Evolutionary conservation across 257 asterid genomes (phyloP).

Genomic region (Solanum pinnatisectum): DNA sequence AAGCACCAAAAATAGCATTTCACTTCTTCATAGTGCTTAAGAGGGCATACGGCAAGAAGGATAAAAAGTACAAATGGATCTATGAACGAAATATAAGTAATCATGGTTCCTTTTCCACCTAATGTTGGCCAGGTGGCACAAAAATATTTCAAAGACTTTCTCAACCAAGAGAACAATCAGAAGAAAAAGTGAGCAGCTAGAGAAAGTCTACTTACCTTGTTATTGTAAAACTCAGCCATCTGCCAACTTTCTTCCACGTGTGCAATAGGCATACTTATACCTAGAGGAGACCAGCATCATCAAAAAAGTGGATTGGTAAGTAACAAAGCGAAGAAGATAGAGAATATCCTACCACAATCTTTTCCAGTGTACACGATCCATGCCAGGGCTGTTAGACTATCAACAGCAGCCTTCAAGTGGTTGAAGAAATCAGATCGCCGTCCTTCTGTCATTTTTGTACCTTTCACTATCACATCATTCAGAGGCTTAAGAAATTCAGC

Average conservation of each 20-base stretch:
- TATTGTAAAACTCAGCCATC: slow-evolving; percentile 93
- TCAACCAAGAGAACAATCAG: neutral
- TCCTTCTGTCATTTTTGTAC: slow-evolving; percentile 73
- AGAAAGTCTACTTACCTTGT: slow-evolving; percentile 47
- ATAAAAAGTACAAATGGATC: neutral
- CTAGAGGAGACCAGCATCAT: slow-evolving; percentile 22
- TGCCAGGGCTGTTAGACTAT: slow-evolving; percentile 74
- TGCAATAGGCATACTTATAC: slow-evolving; percentile 96
- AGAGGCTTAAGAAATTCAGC: slow-evolving; percentile 82
- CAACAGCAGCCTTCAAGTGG: slow-evolving; percentile 89
- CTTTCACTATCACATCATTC: slow-evolving; percentile 68
- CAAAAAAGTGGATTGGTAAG: neutral
- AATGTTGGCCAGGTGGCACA: neutral
- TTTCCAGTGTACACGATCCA: slow-evolving; percentile 96
- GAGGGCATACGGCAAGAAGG: neutral
- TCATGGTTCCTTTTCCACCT: neutral
- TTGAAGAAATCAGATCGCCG: slow-evolving; percentile 65
- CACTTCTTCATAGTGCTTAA: neutral
- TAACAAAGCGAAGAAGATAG: neutral
- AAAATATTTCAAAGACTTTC: neutral
- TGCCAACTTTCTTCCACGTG: slow-evolving; percentile 99
- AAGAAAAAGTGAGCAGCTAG: neutral
- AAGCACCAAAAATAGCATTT: neutral
- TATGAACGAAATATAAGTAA: neutral
- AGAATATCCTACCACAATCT: slow-evolving; percentile 59